Percentiles rank a stretch among this genome's conserved stretches.
phyloP scores from a whole-genome alignment of 2,329 filamentous ascomycete species.

The Albophoma yamanashiensis region DNA sequence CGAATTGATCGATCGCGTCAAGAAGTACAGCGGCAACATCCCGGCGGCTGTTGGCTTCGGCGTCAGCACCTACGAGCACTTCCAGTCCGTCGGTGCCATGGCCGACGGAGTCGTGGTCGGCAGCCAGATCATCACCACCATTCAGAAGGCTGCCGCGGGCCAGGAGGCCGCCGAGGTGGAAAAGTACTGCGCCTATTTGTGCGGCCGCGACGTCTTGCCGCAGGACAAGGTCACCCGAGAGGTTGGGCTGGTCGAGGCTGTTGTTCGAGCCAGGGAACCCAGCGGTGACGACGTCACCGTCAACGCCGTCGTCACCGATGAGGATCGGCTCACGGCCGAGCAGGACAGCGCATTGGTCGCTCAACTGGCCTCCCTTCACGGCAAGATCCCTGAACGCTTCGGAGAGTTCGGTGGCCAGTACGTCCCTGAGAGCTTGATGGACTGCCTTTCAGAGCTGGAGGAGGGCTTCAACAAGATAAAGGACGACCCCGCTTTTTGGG shows the following conservation, averaged over 20 bases:
- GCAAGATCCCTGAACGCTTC: slow-evolving; percentile 73
- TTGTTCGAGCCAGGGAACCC: slow-evolving; percentile 39
- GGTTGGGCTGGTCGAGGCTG: slow-evolving; percentile 58
- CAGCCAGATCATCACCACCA: slow-evolving; percentile 80
- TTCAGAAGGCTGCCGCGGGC: slow-evolving; percentile 31
- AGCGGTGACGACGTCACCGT: slow-evolving; percentile 34
- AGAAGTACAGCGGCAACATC: slow-evolving; percentile 83
- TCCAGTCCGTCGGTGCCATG: slow-evolving; percentile 69
- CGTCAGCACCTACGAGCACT: slow-evolving; percentile 91
- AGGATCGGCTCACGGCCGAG: slow-evolving; percentile 50
- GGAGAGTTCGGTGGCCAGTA: slow-evolving; percentile 97
- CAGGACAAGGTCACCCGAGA: slow-evolving; percentile 44
- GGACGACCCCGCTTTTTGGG: slow-evolving; percentile 88
- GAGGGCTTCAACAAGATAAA: slow-evolving; percentile 80
- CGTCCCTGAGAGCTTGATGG: slow-evolving; percentile 95
- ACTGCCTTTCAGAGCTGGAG: slow-evolving; percentile 85
- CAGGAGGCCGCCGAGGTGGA: slow-evolving; percentile 56
- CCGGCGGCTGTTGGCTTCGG: slow-evolving; percentile 92
- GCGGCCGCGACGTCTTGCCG: slow-evolving; percentile 31
- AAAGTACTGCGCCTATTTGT: slow-evolving; percentile 70
- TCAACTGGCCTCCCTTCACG: slow-evolving; percentile 74
- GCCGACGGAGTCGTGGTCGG: slow-evolving; percentile 95
- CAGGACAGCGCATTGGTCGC: slow-evolving; percentile 57
- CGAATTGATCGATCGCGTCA: slow-evolving; percentile 72
- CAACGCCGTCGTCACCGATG: slow-evolving; percentile 53